Conservation (phyloP, 176 grass and related monocot genomes). For the Bolboschoenus planiculmis region DNA sequence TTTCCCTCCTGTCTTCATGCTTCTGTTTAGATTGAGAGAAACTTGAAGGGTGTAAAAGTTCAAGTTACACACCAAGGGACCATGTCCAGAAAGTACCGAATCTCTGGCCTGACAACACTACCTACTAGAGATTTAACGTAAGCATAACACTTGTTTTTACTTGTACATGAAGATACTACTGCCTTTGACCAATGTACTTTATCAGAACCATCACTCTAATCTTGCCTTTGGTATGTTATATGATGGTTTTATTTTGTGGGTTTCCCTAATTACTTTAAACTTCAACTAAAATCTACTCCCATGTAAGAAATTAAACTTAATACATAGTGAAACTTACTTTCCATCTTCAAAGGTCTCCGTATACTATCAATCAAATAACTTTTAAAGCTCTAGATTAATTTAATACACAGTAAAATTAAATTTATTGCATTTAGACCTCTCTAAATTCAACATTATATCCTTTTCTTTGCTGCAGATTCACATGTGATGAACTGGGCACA, state of each 20-base stretch:
- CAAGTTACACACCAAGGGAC: conserved; percentile 44
- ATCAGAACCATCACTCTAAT: background rate
- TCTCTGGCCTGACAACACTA: conserved; percentile 21
- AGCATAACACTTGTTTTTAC: background rate
- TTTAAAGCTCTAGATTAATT: too few species aligned
- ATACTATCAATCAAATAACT: too few species aligned
- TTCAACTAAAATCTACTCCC: too few species aligned
- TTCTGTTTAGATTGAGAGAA: conserved; percentile 38
- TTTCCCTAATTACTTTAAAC: too few species aligned
- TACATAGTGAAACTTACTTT: too few species aligned
- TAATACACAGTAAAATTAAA: too few species aligned
- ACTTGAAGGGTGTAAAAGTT: conserved; percentile 46
- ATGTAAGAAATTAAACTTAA: too few species aligned
- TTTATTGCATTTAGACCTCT: too few species aligned
- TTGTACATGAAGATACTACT: background rate
- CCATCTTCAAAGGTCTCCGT: too few species aligned
- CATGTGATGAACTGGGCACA: background rate
- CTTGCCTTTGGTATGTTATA: background rate
- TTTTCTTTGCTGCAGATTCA: background rate
- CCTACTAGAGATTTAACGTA: conserved; percentile 30
- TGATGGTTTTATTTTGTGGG: too few species aligned
- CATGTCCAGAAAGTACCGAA: conserved; percentile 27
- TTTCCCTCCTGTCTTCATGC: background rate
- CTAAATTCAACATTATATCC: too few species aligned
- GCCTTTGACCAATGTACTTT: background rate